phyloP scores from a whole-genome alignment of 768 basidiomycete genomes.

The Pleurotus tuber-regium region DNA sequence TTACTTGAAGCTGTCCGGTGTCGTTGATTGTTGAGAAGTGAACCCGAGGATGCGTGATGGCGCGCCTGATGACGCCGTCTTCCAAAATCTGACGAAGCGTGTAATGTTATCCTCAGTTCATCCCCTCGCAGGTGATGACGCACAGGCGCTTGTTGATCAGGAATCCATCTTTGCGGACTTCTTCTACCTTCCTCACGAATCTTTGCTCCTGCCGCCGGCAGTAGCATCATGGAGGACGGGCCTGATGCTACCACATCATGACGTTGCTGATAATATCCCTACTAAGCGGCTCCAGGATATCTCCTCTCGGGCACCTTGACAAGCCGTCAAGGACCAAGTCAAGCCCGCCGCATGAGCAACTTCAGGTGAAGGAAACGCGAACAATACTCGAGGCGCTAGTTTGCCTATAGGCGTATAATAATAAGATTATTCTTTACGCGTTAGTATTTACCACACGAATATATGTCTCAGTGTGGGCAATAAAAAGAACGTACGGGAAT shows the following conservation, averaged over 20 bases:
- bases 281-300: constrained; percentile 58
- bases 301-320: constrained; percentile 44
- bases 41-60: not conserved
- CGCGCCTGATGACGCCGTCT: constrained; percentile 20
- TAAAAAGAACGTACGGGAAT: too few species aligned
- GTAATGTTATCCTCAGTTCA: constrained; percentile 50
- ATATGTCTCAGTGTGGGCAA: too few species aligned
- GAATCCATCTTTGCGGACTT: constrained; percentile 42
- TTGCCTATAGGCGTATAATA: too few species aligned
- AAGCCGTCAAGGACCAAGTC: constrained; percentile 38
- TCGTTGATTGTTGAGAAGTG: constrained; percentile 11
- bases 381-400: too few species aligned
- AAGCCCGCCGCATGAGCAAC: constrained; percentile 11
- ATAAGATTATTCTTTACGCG: too few species aligned
- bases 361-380: too few species aligned
- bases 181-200: constrained; percentile 40
- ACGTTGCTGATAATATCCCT: constrained; percentile 33
- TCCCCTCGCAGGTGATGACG: not conserved
- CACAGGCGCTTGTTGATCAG: constrained; percentile 23
- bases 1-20: too few species aligned
- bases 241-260: constrained; percentile 45
- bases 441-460: too few species aligned
- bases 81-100: constrained; percentile 41
- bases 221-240: constrained; percentile 27
- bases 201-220: constrained; percentile 22